A percentile compares a stretch with the other conserved stretches of the same genome.
Conservation (phyloP, 2,329 filamentous ascomycete species). For the Coniochaeta prunicola region DNA sequence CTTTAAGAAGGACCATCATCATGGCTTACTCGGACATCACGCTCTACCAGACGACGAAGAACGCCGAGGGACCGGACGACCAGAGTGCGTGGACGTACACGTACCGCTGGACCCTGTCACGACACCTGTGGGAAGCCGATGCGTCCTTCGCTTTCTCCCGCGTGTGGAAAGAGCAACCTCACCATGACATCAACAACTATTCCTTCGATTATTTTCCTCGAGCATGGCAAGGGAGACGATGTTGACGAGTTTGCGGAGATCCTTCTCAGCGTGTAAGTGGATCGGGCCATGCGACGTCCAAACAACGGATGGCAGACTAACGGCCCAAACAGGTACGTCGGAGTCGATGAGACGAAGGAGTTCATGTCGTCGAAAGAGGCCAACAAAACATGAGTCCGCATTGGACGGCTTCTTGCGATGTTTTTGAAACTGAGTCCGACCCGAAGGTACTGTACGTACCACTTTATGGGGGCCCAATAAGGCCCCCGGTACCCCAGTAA, state of each 20-base stretch:
- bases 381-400: background rate
- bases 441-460: no score
- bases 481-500: no score
- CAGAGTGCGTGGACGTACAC: constrained; percentile 15
- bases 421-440: no score
- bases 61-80: constrained; percentile 6
- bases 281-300: no score
- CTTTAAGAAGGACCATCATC: constrained; percentile 22
- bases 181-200: constrained; percentile 20
- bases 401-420: no score
- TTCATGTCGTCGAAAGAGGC: constrained; percentile 9
- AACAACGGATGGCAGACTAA: constrained; percentile 6
- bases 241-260: constrained; percentile 23
- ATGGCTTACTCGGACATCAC: constrained; percentile 20
- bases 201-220: constrained; percentile 18
- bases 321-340: constrained; percentile 15
- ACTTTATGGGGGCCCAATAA: no score
- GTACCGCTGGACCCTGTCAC: constrained; percentile 23
- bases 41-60: constrained; percentile 19
- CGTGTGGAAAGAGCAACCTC: constrained; percentile 18
- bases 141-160: constrained; percentile 19
- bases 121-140: constrained; percentile 21
- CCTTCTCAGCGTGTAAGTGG: constrained; percentile 15
- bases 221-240: constrained; percentile 18
- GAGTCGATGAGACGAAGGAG: constrained; percentile 16